Conservation (phyloP, 495 filamentous ascomycete genomes). For the Penicillium turbatum region DNA sequence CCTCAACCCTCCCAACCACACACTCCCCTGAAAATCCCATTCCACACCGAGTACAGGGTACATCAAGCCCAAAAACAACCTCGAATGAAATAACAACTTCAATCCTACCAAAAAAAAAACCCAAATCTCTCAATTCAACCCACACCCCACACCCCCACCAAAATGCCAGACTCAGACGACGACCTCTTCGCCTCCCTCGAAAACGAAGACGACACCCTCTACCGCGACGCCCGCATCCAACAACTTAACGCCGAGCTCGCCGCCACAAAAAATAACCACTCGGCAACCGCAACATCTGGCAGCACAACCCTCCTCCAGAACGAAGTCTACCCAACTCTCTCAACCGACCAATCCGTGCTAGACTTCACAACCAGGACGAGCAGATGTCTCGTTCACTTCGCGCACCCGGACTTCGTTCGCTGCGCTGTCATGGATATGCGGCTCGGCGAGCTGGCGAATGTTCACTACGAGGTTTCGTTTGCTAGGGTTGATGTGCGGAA, state of each 20-base stretch:
- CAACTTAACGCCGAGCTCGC: slow-evolving; percentile 64
- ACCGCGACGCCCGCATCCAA: slow-evolving; percentile 66
- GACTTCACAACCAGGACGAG: slow-evolving; percentile 64
- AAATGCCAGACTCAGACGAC: slow-evolving; percentile 53
- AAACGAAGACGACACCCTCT: slow-evolving; percentile 56
- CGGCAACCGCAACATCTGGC: slow-evolving; percentile 20
- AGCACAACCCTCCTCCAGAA: slow-evolving; percentile 28
- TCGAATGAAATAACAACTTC: not conserved
- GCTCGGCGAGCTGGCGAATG: slow-evolving; percentile 55
- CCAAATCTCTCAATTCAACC: not conserved
- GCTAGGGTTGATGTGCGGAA: slow-evolving; percentile 66
- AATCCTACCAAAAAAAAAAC: not conserved
- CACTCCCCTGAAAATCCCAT: slow-evolving; percentile 2
- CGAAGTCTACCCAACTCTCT: slow-evolving; percentile 54
- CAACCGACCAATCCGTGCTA: slow-evolving; percentile 62
- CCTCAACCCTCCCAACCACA: slow-evolving; percentile 6
- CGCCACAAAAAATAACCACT: slow-evolving; percentile 37
- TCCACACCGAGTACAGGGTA: not conserved
- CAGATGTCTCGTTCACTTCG: slow-evolving; percentile 69
- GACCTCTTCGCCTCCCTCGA: slow-evolving; percentile 70
- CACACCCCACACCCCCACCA: slow-evolving; percentile 15
- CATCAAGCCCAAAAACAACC: not conserved
- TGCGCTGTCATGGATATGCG: slow-evolving; percentile 67
- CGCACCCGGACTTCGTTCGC: slow-evolving; percentile 67
- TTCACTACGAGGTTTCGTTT: slow-evolving; percentile 66